phyloP scores from a whole-genome alignment of 1,139 yeast genomes.

The Yamadazyma conglobata region DNA sequence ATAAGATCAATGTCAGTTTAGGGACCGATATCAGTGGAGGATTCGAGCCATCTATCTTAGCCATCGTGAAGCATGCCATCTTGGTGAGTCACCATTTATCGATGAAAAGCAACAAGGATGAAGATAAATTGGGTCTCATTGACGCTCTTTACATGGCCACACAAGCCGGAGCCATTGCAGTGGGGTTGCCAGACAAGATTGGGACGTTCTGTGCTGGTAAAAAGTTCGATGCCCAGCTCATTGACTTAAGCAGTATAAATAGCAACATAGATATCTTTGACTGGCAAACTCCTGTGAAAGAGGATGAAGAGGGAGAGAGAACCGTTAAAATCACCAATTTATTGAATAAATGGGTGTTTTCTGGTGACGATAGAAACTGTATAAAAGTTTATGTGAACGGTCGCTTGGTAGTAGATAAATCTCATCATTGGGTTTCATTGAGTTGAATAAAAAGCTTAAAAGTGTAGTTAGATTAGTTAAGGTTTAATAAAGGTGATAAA shows the following conservation, averaged over 20 bases:
- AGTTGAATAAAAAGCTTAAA: constrained; percentile 7
- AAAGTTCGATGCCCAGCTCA: constrained; percentile 78
- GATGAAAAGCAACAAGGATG: constrained; percentile 41
- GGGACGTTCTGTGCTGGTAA: constrained; percentile 79
- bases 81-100: constrained; percentile 82
- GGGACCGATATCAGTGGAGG: constrained; percentile 97
- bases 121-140: constrained; percentile 51
- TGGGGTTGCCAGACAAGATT: constrained; percentile 51
- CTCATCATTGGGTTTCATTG: constrained; percentile 34
- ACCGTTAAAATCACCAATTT: constrained; percentile 44
- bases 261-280: constrained; percentile 72
- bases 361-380: constrained; percentile 92
- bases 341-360: constrained; percentile 88
- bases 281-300: constrained; percentile 49
- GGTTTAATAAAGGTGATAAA: too few species aligned
- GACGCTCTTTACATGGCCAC: constrained; percentile 85
- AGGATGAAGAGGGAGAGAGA: constrained; percentile 15
- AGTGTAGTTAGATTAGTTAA: too few species aligned
- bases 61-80: constrained; percentile 73
- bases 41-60: constrained; percentile 72
- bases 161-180: constrained; percentile 83
- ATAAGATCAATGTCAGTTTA: constrained; percentile 70
- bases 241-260: constrained; percentile 51
- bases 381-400: constrained; percentile 83
- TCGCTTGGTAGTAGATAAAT: constrained; percentile 47